A percentile compares a stretch with the other conserved stretches of the same genome.
Conservation (phyloP, 1,284 basidiomycete species). For the Leccinum proximum region DNA sequence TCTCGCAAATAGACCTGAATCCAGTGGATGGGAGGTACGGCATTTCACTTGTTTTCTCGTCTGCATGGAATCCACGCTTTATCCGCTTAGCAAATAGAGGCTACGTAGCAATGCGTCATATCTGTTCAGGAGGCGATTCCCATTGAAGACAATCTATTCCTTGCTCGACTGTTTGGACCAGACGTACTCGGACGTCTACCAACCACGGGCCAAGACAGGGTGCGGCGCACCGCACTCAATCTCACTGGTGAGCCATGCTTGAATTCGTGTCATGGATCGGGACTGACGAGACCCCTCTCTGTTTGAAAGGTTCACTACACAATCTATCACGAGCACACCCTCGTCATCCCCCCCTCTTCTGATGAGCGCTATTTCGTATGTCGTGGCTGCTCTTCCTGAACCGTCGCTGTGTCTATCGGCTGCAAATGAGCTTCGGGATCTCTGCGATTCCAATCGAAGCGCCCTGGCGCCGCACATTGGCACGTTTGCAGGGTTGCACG, state of each 20-base stretch:
- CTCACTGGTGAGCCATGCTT: slow-evolving; percentile 57
- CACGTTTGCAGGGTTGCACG: slow-evolving; percentile 82
- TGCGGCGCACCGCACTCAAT: slow-evolving; percentile 69
- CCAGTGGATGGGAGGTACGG: slow-evolving; percentile 69
- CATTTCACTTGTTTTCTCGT: neutral
- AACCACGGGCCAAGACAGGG: slow-evolving; percentile 56
- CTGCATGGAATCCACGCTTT: neutral
- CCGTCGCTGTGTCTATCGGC: slow-evolving; percentile 66
- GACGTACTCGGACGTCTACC: slow-evolving; percentile 69
- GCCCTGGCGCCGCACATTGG: slow-evolving; percentile 79
- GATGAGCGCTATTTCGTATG: slow-evolving; percentile 49
- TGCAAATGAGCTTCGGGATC: slow-evolving; percentile 76
- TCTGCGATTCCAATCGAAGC: slow-evolving; percentile 84
- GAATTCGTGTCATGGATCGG: neutral
- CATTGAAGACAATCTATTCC: slow-evolving; percentile 60
- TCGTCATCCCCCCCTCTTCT: slow-evolving; percentile 32
- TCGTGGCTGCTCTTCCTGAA: slow-evolving; percentile 69
- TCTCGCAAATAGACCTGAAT: slow-evolving; percentile 37
- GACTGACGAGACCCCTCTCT: neutral
- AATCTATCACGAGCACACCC: slow-evolving; percentile 37
- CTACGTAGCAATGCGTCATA: slow-evolving; percentile 79
- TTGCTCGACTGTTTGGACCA: slow-evolving; percentile 68
- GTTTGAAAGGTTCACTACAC: slow-evolving; percentile 64
- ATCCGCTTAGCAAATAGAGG: slow-evolving; percentile 72
- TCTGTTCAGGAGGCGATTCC: slow-evolving; percentile 87